Base-by-base conservation (phyloP, 2,329 filamentous ascomycete genomes). In the Fusarium keratoplasticum region DNA sequence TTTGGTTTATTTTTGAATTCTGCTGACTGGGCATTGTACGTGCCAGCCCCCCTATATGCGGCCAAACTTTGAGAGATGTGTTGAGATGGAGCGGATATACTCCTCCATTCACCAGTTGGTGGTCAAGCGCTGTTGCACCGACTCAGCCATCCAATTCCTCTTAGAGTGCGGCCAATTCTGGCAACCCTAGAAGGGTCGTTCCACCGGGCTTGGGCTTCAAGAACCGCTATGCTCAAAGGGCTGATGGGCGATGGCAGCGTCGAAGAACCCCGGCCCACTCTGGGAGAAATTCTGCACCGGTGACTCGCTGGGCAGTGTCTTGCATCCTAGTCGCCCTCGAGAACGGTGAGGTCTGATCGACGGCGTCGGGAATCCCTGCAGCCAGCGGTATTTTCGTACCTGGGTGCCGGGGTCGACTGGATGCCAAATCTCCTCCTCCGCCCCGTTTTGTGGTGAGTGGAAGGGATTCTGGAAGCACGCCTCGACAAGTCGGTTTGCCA, bases 401-500 rank as follows among this genome's bases (percentile, higher is more conserved):
- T 69, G 64, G 38, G 50, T n/a, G 22, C 64, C 40, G 59, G 59
- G 66, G 55, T 58, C 38, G n/a, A 61, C 61, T 60, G 52, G 55
- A 64, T 61, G 58, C 57, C 62, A 71, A 73, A 68, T 66, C 58
- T 66, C 66, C 40, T 61, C 42, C 44, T 64, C 55, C 64, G 38
- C 58, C 40, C 44, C 50, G 54, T 52, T 52, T 63, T 58, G 52
- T 62, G 62, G 66, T 61, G 66, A 61, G 62, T 50, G 44, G 61
- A 67, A 68, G 60, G 47, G 74, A 72, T 78, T 78, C 74, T 78
- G 76, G 76, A 78, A 78, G 74, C 69, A 78, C 76, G 66, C 76
- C 76, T 77, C 71, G 57, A 65, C 59, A 69, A 47, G 59, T 44
- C 71, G 60, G 55, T 61, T 63, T 57, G 73, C 61, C 66, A 73